A percentile compares a stretch with the other conserved stretches of the same genome.
Conservation (phyloP, 306 rosid genomes). For the Vigna mungo region DNA sequence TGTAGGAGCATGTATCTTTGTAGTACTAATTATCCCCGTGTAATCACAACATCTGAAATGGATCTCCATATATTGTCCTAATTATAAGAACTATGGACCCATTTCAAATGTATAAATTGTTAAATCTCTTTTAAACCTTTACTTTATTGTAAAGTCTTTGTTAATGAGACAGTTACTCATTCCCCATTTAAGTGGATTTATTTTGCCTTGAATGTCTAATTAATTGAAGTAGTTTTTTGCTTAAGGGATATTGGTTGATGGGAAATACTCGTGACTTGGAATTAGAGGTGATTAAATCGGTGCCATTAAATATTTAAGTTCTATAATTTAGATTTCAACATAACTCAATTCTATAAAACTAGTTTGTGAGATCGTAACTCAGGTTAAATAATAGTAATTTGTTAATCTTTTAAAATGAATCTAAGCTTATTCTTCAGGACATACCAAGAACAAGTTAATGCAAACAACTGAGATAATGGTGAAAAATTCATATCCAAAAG, state of each 20-base stretch:
- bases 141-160: neutral
- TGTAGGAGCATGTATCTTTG: neutral
- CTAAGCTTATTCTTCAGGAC: constrained; percentile 7
- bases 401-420: neutral
- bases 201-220: no score
- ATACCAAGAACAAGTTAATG: constrained; percentile 24
- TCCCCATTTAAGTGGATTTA: neutral
- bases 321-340: no score
- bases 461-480: constrained; percentile 21
- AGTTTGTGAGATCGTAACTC: neutral
- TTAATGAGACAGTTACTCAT: neutral
- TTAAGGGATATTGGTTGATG: neutral
- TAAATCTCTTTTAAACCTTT: neutral
- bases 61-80: neutral
- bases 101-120: neutral
- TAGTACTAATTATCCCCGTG: neutral
- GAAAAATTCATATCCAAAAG: constrained; percentile 6
- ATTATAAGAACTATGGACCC: neutral
- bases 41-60: neutral
- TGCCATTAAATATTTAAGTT: no score
- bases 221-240: neutral
- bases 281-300: neutral
- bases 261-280: neutral
- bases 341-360: no score
- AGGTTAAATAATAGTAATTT: constrained; percentile 6